Evolutionary conservation across 768 basidiomycete species (phyloP).

Genomic region (Suillus alpinus): DNA sequence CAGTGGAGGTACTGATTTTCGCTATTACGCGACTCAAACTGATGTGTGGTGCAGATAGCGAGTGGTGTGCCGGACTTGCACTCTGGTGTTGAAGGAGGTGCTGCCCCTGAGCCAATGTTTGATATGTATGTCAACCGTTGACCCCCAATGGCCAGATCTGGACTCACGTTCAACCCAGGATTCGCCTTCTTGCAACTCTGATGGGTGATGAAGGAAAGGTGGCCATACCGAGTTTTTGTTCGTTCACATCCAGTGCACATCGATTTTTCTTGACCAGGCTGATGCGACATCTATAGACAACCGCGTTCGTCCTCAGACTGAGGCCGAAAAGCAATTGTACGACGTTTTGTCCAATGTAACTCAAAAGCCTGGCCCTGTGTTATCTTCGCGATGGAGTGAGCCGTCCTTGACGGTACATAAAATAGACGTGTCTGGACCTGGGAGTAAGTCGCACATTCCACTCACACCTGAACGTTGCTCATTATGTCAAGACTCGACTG

Average conservation of each 20-base stretch:
- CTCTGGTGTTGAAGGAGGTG: slow-evolving; percentile 93
- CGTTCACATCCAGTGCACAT: slow-evolving; percentile 27
- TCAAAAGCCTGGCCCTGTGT: slow-evolving; percentile 59
- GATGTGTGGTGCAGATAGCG: slow-evolving; percentile 47
- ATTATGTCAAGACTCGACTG: slow-evolving; percentile 61
- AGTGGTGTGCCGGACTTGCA: slow-evolving; percentile 80
- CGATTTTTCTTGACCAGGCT: background rate
- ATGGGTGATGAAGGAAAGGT: slow-evolving; percentile 57
- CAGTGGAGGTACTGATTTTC: slow-evolving; percentile 52
- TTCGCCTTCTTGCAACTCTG: slow-evolving; percentile 73
- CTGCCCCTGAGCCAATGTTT: slow-evolving; percentile 82
- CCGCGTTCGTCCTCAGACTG: slow-evolving; percentile 64
- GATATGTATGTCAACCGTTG: slow-evolving; percentile 72
- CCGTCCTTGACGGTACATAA: slow-evolving; percentile 89
- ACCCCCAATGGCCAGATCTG: background rate
- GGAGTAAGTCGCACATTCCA: slow-evolving; percentile 45
- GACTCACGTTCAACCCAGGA: slow-evolving; percentile 40
- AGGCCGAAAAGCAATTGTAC: slow-evolving; percentile 68
- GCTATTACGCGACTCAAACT: background rate
- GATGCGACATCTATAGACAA: slow-evolving; percentile 52
- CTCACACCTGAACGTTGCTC: background rate
- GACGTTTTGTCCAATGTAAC: slow-evolving; percentile 67
- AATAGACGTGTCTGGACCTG: slow-evolving; percentile 78
- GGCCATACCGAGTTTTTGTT: slow-evolving; percentile 81
- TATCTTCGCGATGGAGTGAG: slow-evolving; percentile 83